Evolutionary conservation across 225 moss, liverwort and hornwort species (phyloP).

Genomic region (Polytrichum commune): DNA sequence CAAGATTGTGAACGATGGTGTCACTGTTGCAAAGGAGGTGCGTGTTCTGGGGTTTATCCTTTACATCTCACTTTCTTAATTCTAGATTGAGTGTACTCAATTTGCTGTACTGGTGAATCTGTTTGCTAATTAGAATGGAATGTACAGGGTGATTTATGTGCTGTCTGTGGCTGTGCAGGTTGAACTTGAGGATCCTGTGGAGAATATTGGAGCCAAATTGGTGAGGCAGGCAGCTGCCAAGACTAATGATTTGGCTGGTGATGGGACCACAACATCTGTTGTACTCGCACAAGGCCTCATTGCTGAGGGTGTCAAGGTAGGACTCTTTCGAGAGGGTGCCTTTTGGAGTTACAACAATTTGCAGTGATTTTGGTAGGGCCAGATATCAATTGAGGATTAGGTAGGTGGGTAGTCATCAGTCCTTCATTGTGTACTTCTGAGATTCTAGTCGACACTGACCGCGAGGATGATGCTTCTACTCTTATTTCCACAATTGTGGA

Average conservation of each 20-base stretch:
- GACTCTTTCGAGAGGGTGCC: no score
- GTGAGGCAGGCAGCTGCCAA: conserved; percentile 97
- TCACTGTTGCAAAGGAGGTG: conserved; percentile 97
- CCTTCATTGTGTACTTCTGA: no score
- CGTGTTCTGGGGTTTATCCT: conserved; percentile 2
- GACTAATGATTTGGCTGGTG: conserved; percentile 95
- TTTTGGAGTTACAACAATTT: no score
- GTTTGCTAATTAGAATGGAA: no score
- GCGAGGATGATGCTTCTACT: no score
- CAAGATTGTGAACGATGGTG: conserved; percentile 99
- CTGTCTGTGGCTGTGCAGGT: conserved; percentile 36
- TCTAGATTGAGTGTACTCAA: no score
- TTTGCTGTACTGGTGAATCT: no score
- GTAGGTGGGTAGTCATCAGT: neutral
- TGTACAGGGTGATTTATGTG: neutral
- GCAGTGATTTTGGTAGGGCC: no score
- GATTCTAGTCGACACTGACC: no score
- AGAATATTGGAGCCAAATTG: conserved; percentile 95
- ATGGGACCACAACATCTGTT: conserved; percentile 97
- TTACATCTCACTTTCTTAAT: neutral
- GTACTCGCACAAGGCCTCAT: conserved; percentile 95
- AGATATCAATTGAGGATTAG: neutral
- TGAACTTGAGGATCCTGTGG: conserved; percentile 94
- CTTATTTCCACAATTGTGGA: neutral
- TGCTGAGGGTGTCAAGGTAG: conserved; percentile 95